Base-by-base conservation (phyloP, 345 rosid genomes). In the Eutrema japonicum region DNA sequence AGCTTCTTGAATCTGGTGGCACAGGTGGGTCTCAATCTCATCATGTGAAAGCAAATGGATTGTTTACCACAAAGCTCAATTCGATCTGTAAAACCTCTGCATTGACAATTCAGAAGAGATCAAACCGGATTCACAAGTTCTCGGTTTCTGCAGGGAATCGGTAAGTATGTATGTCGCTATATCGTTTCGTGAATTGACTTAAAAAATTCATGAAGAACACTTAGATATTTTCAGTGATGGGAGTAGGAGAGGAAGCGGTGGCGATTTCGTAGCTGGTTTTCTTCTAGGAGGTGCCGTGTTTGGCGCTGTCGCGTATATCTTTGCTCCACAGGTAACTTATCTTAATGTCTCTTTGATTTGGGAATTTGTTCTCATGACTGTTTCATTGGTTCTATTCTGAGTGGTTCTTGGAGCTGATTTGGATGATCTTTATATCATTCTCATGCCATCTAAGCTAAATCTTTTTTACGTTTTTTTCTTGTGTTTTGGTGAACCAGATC, bases 211-310 rank as follows among this genome's bases (percentile, higher is more conserved):
- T 42, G n/a, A 2, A 30, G 3, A 42, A 54, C 4, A 8, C 1
- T 16, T 40, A 16, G 16, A 0, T 0, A 16, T 16, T 16, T 16
- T 16, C 16, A 0, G 16, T 0, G 16, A 16, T 16, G 85, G 87
- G 42, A 72, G 56, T 67, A 79, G 82, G 58, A 78, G 85, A n/a
- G 90, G 92, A 63, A 87, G 89, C 33, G 80, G 88, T 75, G 96
- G 89, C 76, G 96, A 89, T 74, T 94, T 94, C 85, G 65, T 83
- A 12, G 93, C 96, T 62, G 96, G 98, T 62, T 94, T 94, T 78
- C 80, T 94, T 52, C 66, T 94, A 70, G 97, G 97, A 46, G 98
- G 97, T 46, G 97, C 97, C 26, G 68, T 94, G 35, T 88, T 83
- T 74, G 98, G 97, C 73, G 85, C 95, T 12, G 70, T 87, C 48